phyloP scores from a whole-genome alignment of 345 rosid genomes.

The Noccaea caerulescens region DNA sequence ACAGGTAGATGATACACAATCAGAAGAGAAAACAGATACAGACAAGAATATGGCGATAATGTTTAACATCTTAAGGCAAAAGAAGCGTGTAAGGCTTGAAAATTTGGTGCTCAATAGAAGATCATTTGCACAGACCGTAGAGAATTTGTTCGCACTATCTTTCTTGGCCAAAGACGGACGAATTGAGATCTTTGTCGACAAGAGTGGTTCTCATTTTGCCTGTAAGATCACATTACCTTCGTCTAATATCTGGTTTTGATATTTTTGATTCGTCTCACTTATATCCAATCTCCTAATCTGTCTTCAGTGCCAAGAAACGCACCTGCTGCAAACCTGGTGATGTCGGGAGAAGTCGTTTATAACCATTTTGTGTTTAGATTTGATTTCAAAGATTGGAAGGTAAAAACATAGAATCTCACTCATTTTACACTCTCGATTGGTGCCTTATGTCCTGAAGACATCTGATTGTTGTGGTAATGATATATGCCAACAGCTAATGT shows the following conservation, averaged over 20 bases:
- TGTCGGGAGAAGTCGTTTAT: conserved; percentile 65
- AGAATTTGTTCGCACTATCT: conserved; percentile 87
- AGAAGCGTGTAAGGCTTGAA: conserved; percentile 68
- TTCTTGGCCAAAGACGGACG: conserved; percentile 93
- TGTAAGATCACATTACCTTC: conserved; percentile 52
- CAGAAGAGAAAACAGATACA: conserved; percentile 81
- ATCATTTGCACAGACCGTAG: conserved; percentile 90
- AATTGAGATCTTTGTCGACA: conserved; percentile 60
- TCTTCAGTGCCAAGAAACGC: conserved; percentile 82
- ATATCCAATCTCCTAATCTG: conserved; percentile 3
- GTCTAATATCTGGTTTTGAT: conserved; percentile 10
- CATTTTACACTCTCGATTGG: not conserved
- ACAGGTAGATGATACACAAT: conserved; percentile 62
- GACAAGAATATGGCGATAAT: conserved; percentile 76
- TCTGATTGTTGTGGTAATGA: conserved; percentile 3
- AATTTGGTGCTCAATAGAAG: conserved; percentile 68
- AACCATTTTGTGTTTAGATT: conserved; percentile 87
- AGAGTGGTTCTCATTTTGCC: conserved; percentile 67
- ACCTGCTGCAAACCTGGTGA: conserved; percentile 59
- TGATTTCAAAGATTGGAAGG: conserved; percentile 95
- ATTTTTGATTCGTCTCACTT: not conserved
- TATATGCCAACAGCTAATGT: conserved; percentile 57
- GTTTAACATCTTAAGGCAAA: conserved; percentile 67
- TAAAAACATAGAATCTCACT: conserved; percentile 33
- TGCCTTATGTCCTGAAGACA: conserved; percentile 11